A percentile compares a stretch with the other conserved stretches of the same genome.
These are phyloP conservation scores for Acorus calamus DNA, from an alignment of 106 monocot genomes.

Conservation along the genomic window DNA sequence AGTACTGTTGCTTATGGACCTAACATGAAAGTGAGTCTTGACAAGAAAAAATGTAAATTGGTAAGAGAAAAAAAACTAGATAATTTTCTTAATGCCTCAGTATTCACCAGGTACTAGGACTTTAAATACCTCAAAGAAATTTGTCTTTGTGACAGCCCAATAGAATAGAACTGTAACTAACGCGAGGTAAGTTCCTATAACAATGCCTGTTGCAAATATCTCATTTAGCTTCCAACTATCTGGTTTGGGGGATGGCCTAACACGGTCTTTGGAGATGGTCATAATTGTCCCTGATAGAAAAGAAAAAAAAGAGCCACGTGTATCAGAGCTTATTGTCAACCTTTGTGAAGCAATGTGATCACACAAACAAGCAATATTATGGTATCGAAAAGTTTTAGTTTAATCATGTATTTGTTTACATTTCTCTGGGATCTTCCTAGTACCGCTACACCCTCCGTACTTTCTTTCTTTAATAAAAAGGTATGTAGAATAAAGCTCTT, in stretches of 20 bases:
- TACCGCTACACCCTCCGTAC: too few species aligned
- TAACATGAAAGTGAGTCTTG: slow-evolving; percentile 41
- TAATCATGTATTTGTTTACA: too few species aligned
- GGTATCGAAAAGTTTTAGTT: too few species aligned
- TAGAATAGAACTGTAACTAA: slow-evolving; percentile 62
- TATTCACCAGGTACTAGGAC: not conserved
- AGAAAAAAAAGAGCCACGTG: too few species aligned
- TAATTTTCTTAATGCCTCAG: not conserved
- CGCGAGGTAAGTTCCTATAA: slow-evolving; percentile 66
- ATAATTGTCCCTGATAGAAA: slow-evolving; percentile 50
- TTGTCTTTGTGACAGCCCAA: slow-evolving; percentile 38
- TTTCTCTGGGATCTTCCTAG: too few species aligned
- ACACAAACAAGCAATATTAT: too few species aligned
- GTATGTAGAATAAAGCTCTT: too few species aligned
- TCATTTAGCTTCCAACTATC: slow-evolving; percentile 71
- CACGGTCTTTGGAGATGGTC: slow-evolving; percentile 63
- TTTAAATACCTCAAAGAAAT: slow-evolving; percentile 45
- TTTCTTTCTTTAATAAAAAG: too few species aligned
- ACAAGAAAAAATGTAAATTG: not conserved
- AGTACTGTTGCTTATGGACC: slow-evolving; percentile 24
- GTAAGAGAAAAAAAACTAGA: not conserved
- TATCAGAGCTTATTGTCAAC: too few species aligned
- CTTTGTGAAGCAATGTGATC: too few species aligned
- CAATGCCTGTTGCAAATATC: slow-evolving; percentile 60
- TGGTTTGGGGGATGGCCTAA: slow-evolving; percentile 53